Conservation (phyloP, 202 grass and related monocot genomes). For the Brachypodium distachyon region DNA sequence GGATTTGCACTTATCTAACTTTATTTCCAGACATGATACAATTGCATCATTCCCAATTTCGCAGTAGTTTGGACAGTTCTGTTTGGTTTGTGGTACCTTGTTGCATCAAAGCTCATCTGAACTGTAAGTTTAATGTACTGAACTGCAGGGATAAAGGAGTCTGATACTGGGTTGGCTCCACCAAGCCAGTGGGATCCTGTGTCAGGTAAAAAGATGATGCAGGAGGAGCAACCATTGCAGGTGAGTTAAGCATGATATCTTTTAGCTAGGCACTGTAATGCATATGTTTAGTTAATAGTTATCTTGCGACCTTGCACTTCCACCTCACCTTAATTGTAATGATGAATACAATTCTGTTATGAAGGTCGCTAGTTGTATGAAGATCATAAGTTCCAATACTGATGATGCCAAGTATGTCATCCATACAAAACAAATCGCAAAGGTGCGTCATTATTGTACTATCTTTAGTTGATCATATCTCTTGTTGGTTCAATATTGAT, state of each 20-base stretch:
- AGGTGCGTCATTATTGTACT: slow-evolving; percentile 20
- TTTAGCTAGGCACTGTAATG: not conserved
- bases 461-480: not conserved
- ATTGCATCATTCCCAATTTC: not conserved
- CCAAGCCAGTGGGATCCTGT: slow-evolving; percentile 98
- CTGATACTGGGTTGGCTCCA: slow-evolving; percentile 87
- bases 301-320: not conserved
- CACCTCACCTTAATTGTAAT: not conserved
- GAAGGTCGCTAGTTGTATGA: slow-evolving; percentile 76
- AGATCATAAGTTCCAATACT: slow-evolving; percentile 72
- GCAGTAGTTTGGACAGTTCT: not conserved
- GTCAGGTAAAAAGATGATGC: slow-evolving; percentile 98
- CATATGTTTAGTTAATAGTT: not conserved
- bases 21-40: not conserved
- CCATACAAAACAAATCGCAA: slow-evolving; percentile 77
- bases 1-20: not conserved
- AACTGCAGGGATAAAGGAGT: slow-evolving; percentile 83
- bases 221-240: slow-evolving; percentile 83
- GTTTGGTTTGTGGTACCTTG: not conserved
- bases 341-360: not conserved
- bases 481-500: not conserved
- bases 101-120: not conserved
- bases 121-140: not conserved
- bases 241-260: slow-evolving; percentile 12
- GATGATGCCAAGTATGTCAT: slow-evolving; percentile 80